A percentile compares a stretch with the other conserved stretches of the same genome.
phyloP scores from a whole-genome alignment of 352 stramenopile genomes.

The Pythium vanterpoolii region DNA sequence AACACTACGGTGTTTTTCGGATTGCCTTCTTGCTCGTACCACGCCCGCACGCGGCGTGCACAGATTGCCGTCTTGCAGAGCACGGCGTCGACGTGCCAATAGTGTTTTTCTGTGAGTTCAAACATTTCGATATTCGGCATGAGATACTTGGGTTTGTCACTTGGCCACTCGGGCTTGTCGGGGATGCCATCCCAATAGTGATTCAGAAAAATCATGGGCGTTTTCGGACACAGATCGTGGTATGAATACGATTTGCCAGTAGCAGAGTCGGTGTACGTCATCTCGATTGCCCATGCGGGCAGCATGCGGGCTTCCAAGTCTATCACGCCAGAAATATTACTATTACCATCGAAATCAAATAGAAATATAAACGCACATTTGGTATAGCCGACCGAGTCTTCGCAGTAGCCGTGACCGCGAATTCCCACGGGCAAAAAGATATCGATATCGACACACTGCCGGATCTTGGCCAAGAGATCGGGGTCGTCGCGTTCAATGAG shows the following conservation, averaged over 20 bases:
- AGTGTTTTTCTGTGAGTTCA: conserved; percentile 39
- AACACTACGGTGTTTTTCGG: conserved; percentile 41
- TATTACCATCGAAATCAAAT: too few species aligned
- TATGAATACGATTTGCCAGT: conserved; percentile 23
- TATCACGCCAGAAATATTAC: neutral
- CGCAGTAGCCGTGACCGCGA: conserved; percentile 61
- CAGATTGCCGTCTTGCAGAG: conserved; percentile 61
- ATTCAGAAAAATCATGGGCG: conserved; percentile 32
- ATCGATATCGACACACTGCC: conserved; percentile 58
- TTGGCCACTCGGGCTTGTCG: conserved; percentile 20
- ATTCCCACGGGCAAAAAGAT: conserved; percentile 44
- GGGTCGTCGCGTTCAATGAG: conserved; percentile 19
- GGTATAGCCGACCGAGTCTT: conserved; percentile 56
- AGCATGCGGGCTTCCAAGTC: conserved; percentile 27
- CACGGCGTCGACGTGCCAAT: conserved; percentile 48
- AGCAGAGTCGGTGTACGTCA: conserved; percentile 10
- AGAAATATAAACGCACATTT: conserved; percentile 69
- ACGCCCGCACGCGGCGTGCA: conserved; percentile 33
- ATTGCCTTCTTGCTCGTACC: conserved; percentile 60
- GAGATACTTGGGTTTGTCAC: conserved; percentile 26
- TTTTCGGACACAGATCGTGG: conserved; percentile 34
- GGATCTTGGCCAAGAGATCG: conserved; percentile 37
- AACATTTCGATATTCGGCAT: conserved; percentile 47
- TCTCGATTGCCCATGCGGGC: conserved; percentile 33
- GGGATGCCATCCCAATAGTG: conserved; percentile 32